Evolutionary conservation across 805 yeast genomes (phyloP).

Genomic region (Yarrowia sp.): DNA sequence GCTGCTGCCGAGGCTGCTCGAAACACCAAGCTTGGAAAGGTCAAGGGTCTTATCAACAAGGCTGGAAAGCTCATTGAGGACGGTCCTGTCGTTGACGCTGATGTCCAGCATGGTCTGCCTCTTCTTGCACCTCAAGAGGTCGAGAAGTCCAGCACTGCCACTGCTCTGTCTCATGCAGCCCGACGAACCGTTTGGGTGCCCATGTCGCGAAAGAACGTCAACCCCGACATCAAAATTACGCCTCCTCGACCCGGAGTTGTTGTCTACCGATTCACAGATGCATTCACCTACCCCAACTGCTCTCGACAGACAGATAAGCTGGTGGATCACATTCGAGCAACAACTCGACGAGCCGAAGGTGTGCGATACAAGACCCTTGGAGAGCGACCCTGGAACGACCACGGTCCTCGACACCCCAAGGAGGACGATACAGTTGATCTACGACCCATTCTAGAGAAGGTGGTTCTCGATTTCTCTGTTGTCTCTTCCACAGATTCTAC

Average conservation of each 20-base stretch:
- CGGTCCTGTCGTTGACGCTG: background rate
- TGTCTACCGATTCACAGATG: conserved; percentile 77
- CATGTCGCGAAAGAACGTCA: conserved; percentile 45
- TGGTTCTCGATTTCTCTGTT: conserved; percentile 78
- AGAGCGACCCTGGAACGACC: conserved; percentile 88
- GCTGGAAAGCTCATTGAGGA: background rate
- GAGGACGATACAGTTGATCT: conserved; percentile 40
- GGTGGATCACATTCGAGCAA: conserved; percentile 58
- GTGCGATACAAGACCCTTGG: conserved; percentile 43
- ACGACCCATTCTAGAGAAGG: conserved; percentile 64
- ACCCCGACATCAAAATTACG: conserved; percentile 53
- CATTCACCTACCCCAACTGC: conserved; percentile 78
- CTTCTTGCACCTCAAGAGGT: background rate
- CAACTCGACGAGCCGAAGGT: conserved; percentile 57
- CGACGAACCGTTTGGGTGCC: conserved; percentile 38
- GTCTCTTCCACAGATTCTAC: conserved; percentile 77
- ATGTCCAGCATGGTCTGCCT: conserved; percentile 10
- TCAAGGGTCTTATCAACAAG: background rate
- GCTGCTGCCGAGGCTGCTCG: background rate
- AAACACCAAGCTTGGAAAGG: background rate
- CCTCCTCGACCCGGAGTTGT: conserved; percentile 91
- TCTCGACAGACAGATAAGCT: conserved; percentile 68
- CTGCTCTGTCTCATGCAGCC: background rate
- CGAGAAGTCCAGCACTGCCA: background rate
- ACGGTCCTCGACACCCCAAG: conserved; percentile 51